Percentiles rank a stretch among this genome's conserved stretches.
Evolutionary conservation across 2,329 filamentous ascomycete genomes (phyloP).

Genomic region (Dactylellina sp.): DNA sequence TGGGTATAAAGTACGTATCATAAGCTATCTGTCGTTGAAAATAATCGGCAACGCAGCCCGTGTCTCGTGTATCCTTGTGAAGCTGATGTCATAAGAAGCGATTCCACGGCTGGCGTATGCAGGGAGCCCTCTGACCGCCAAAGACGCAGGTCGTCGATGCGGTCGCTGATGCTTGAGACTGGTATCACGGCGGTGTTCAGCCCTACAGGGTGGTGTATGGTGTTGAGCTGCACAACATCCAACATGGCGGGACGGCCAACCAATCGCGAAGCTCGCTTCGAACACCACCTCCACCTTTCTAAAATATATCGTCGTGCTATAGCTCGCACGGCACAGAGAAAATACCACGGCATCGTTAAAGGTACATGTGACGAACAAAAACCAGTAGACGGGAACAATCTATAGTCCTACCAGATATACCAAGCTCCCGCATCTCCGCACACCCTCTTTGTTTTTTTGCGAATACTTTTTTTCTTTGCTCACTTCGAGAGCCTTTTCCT

Average conservation of each 20-base stretch:
- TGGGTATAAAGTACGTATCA: too few relatives aligned
- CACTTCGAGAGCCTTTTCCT: too few relatives aligned
- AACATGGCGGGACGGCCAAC: slow-evolving; percentile 24
- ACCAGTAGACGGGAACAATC: background rate
- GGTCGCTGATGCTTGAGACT: background rate
- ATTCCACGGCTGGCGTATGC: background rate
- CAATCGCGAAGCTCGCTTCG: slow-evolving; percentile 27
- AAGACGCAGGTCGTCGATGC: background rate
- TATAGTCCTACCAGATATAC: slow-evolving; percentile 7
- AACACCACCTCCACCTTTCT: slow-evolving; percentile 17
- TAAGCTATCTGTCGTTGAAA: too few relatives aligned
- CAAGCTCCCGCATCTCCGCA: slow-evolving; percentile 2
- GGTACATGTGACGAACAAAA: too few relatives aligned
- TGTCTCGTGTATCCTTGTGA: too few relatives aligned
- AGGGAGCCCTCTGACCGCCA: background rate
- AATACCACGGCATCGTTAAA: too few relatives aligned
- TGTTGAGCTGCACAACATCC: slow-evolving; percentile 51
- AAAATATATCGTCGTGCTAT: background rate
- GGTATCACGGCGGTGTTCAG: slow-evolving; percentile 23
- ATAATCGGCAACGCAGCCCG: too few relatives aligned
- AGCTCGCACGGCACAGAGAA: background rate
- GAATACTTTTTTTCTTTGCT: too few relatives aligned
- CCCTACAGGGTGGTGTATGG: slow-evolving; percentile 50
- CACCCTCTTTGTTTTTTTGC: too few relatives aligned
- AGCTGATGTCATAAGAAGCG: background rate